These are phyloP conservation scores for Yarrowia sp. DNA, from an alignment of 805 yeast species.

Conservation along the genomic window DNA sequence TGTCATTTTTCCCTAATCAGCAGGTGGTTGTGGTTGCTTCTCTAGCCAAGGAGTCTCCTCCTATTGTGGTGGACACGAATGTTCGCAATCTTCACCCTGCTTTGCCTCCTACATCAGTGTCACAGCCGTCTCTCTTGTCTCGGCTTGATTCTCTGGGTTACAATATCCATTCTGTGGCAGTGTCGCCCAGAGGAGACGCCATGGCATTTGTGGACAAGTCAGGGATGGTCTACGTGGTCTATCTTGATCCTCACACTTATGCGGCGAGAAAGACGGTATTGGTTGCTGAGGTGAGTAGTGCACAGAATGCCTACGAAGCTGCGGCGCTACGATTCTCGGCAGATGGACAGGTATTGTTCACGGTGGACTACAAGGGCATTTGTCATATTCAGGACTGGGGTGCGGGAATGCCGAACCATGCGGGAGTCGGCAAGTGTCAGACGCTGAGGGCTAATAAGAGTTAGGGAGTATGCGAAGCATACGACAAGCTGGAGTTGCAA, in stretches of 20 bases:
- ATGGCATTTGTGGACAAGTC: conserved; percentile 74
- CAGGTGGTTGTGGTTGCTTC: conserved; percentile 44
- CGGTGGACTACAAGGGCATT: conserved; percentile 77
- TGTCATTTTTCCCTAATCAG: conserved; percentile 69
- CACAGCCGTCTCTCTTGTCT: conserved; percentile 58
- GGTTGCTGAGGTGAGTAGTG: conserved; percentile 75
- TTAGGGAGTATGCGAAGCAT: not conserved
- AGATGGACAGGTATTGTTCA: conserved; percentile 75
- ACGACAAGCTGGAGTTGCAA: not conserved
- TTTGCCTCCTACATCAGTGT: conserved; percentile 36
- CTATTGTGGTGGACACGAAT: conserved; percentile 63
- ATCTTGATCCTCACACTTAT: conserved; percentile 44
- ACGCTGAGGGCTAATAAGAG: conserved; percentile 28
- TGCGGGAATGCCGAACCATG: conserved; percentile 67
- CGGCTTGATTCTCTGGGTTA: conserved; percentile 79
- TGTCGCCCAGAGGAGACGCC: conserved; percentile 84
- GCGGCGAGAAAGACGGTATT: conserved; percentile 58
- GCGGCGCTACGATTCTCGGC: conserved; percentile 73
- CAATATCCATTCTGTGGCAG: conserved; percentile 64
- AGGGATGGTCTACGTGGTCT: conserved; percentile 67
- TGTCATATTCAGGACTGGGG: conserved; percentile 82
- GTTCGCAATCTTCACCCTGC: conserved; percentile 37
- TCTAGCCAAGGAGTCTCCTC: conserved; percentile 61
- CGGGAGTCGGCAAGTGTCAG: conserved; percentile 38
- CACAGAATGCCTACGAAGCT: conserved; percentile 67